Conservation (phyloP, 2,329 filamentous ascomycete species). For the Pseudogymnoascus sp. region DNA sequence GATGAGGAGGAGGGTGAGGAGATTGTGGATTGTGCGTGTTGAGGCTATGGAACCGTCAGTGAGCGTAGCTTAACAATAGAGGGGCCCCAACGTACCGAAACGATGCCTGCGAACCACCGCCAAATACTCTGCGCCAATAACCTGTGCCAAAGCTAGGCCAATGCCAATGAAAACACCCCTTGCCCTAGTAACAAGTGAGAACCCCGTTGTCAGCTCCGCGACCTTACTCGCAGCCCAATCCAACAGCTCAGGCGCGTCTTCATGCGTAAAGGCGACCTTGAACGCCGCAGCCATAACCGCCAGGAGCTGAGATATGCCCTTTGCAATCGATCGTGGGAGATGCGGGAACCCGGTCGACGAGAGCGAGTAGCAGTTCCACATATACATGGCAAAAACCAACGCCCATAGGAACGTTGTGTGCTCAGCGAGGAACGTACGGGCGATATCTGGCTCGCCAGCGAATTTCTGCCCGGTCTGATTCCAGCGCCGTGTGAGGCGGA, state of each 20-base stretch:
- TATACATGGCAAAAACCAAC: conserved; percentile 62
- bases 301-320: conserved; percentile 32
- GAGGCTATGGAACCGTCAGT: conserved; percentile 17
- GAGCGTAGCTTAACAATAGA: not conserved
- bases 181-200: conserved; percentile 26
- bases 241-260: conserved; percentile 81
- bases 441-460: conserved; percentile 81
- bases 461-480: conserved; percentile 98
- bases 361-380: conserved; percentile 34
- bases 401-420: conserved; percentile 66
- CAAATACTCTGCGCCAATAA: conserved; percentile 39
- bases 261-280: conserved; percentile 80
- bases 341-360: conserved; percentile 19
- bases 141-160: conserved; percentile 28
- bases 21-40: conserved; percentile 50
- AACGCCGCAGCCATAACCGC: conserved; percentile 62
- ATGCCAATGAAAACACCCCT: conserved; percentile 42
- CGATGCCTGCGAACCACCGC: not conserved
- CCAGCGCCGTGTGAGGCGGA: conserved; percentile 70
- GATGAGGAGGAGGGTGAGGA: conserved; percentile 70
- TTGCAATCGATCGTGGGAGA: conserved; percentile 23
- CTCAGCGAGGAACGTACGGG: conserved; percentile 57
- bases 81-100: not conserved
- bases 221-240: conserved; percentile 30
- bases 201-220: conserved; percentile 16